Evolutionary conservation across 2,329 filamentous ascomycete genomes (phyloP).

Genomic region (Acrocalymma vagum): DNA sequence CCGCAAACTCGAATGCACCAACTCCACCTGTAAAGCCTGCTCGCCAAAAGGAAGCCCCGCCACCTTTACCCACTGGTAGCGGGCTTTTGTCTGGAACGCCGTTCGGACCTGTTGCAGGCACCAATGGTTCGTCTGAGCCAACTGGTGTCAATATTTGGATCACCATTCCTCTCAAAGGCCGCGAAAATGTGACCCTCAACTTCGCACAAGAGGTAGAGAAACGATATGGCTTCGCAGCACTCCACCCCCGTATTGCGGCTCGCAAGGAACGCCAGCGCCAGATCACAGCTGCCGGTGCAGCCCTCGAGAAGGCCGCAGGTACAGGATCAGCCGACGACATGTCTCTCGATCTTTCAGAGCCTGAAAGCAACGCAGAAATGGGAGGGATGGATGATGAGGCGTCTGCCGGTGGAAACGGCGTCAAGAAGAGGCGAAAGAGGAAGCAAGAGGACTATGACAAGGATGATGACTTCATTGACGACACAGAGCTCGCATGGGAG

Average conservation of each 20-base stretch:
- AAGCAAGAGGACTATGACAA: constrained; percentile 74
- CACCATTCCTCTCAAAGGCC: constrained; percentile 80
- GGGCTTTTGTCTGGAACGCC: constrained; percentile 70
- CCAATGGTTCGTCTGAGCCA: constrained; percentile 53
- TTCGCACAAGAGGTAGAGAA: constrained; percentile 94
- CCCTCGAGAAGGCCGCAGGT: constrained; percentile 78
- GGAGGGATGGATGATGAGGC: constrained; percentile 65
- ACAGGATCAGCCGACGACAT: constrained; percentile 80
- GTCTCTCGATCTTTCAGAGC: constrained; percentile 76
- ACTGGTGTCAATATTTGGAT: constrained; percentile 79
- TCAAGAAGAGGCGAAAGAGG: constrained; percentile 82
- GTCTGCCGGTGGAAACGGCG: constrained; percentile 55
- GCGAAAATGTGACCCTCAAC: constrained; percentile 91
- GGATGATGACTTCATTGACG: constrained; percentile 78
- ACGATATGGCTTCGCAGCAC: constrained; percentile 90
- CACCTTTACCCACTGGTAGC: constrained; percentile 67
- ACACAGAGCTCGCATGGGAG: constrained; percentile 94
- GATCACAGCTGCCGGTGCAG: constrained; percentile 87
- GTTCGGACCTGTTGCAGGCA: constrained; percentile 62
- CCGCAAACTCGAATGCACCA: constrained; percentile 58
- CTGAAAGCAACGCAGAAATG: constrained; percentile 88
- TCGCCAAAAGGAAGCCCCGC: constrained; percentile 64
- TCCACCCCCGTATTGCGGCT: constrained; percentile 90
- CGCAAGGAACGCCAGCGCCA: constrained; percentile 87
- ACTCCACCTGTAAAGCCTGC: constrained; percentile 64